These are phyloP conservation scores for Coemansia sp. DNA, from an alignment of 192 early-diverging fungal genomes.

Conservation along the genomic window DNA sequence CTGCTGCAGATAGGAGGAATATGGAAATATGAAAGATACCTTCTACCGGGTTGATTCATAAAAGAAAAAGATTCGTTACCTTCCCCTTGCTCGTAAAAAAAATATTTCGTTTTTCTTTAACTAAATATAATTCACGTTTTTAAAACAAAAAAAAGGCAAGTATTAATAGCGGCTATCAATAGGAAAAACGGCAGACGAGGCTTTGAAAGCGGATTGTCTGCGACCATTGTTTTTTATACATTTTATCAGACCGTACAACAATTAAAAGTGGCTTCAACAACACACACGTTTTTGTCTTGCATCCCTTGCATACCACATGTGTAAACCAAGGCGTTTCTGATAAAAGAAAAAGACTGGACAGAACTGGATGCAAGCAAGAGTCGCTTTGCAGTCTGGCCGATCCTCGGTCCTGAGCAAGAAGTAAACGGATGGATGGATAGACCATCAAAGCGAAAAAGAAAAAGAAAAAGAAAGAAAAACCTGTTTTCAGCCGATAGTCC, in stretches of 20 bases:
- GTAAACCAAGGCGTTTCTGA: not conserved
- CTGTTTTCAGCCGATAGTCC: too few relatives aligned
- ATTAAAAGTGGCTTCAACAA: not conserved
- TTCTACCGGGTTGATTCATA: too few relatives aligned
- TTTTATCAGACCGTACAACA: not conserved
- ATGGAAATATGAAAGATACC: too few relatives aligned
- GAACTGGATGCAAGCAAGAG: too few relatives aligned
- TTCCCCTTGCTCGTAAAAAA: too few relatives aligned
- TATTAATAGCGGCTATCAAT: too few relatives aligned
- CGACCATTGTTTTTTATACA: not conserved
- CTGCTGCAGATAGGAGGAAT: too few relatives aligned
- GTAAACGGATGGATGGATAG: not conserved
- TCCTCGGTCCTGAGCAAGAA: not conserved
- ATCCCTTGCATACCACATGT: constrained; percentile 5
- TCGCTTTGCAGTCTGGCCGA: not conserved
- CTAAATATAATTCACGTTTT: too few relatives aligned
- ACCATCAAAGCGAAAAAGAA: not conserved
- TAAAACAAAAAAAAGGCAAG: too few relatives aligned
- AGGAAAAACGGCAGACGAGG: not conserved
- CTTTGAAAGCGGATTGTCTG: not conserved
- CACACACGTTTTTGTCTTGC: not conserved
- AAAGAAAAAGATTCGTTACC: too few relatives aligned
- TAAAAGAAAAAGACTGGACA: not conserved
- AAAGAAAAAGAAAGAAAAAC: not conserved
- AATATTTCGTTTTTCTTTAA: too few relatives aligned